Evolutionary conservation across 805 yeast genomes (phyloP), one percentile per base, ranked within the genome.

Genomic region (Diddensiella transvaalensis): DNA sequence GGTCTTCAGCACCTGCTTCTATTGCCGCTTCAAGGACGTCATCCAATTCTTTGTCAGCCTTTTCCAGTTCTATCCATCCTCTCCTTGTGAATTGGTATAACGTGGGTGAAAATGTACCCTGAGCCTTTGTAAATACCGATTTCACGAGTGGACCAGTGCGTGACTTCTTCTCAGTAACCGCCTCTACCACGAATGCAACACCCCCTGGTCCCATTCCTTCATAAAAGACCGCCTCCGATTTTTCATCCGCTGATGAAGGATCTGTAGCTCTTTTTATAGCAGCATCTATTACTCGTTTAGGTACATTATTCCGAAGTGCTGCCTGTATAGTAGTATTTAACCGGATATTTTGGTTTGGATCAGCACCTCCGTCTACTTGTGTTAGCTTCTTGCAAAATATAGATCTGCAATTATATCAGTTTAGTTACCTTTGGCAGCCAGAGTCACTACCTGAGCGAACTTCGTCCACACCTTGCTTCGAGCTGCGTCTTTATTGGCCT

Each of bases 121-220:
- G 77, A 44, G 32, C 55, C 56, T 85, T 85, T 36, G 82, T 77
- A 63, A 91, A 80, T 3, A 86, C 83, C 5, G 85, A 80, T 59
- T 90, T 79, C 5, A 93, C 83, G 42, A 76, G 74, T 13, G 86
- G 83, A 30, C 88, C 77, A 0, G 96, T 83, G 44, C 98, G 73
- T 50, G 85, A 81, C 65, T 85, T 87, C 66, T 88, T 91, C 62
- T 91, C 96, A 0, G 98, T 91, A 42, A 82, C 73, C 0, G 96
- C 90, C 60, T 88, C 96, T 3, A 91, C 80, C 3, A 91, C 77
- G 40, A 89, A 73, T 0, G 96, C 86, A 2, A 87, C 87, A 2
- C 96, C 96, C 1, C 90, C 95, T 0, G 96, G 96, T 0, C 91
- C 97, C 64, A 89, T 72, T 13, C 93, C 96, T 64, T 93, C 98